Base-by-base conservation (phyloP, 2,329 filamentous ascomycete species). In the Emmonsiellopsis sp. region DNA sequence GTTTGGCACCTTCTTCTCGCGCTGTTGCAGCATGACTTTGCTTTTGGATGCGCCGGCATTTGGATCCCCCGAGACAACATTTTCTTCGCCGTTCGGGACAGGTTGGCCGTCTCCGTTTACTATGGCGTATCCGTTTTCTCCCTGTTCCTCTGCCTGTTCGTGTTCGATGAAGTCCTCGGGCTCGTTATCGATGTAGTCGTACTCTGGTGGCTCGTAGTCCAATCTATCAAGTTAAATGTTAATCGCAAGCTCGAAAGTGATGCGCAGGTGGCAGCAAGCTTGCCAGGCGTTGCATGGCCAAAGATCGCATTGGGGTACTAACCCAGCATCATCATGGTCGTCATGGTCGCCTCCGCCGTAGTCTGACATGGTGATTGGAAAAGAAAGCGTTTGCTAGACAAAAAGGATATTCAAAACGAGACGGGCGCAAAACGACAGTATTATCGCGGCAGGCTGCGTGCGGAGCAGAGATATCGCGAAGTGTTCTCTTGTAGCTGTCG, bases 1-100 rank as follows among this genome's bases (percentile, higher is more conserved):
- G 61, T 89, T 87, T 54, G 90, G 81, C 49, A 98, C 92, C 75
- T 89, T 94, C 81, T 94, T 96, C 73, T 91, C 76, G 66, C 79
- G 78, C 57, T 80, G 66, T 60, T 76, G 76, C 60, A 79, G 73
- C 66, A 83, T 76, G 34, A 78, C 78, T 58, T 82, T 83, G 57
- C 76, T 74, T 47, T 67, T 62, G 15, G 48, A 53, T 20, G 50
- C 56, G 49, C 67, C 67, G 41, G 76, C 76, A 61, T 73, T 78
- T 53, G 75, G 75, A 58, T 81, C 81, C 32, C 79, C 80, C 2
- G 71, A 71, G 47, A 71, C 69, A 31, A 74, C 65, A 32, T 66
- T 67, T 37, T 66, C 67, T 13, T 72, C 68, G n/a, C 70, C 72
- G 50, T 70, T 71, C 50, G 63, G 61, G 52, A 69, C 69, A 15